These are phyloP conservation scores for Artemisia tridentata DNA, from an alignment of 129 eudicot species.

Conservation along the genomic window DNA sequence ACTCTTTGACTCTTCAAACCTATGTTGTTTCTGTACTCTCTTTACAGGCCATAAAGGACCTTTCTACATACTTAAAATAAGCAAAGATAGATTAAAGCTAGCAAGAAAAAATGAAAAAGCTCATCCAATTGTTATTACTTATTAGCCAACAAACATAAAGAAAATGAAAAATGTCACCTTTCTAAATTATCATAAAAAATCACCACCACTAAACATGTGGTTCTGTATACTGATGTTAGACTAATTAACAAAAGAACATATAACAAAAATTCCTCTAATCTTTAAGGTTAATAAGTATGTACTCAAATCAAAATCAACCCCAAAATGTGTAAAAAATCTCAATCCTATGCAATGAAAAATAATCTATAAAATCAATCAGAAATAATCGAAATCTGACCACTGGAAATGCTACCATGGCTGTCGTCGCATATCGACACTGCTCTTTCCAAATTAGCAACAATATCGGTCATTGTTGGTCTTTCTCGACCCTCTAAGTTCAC, in stretches of 20 bases:
- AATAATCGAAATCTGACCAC: constrained; percentile 66
- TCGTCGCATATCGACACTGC: constrained; percentile 69
- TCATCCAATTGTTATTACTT: neutral
- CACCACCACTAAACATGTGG: constrained; percentile 30
- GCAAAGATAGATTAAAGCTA: neutral
- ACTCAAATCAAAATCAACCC: constrained; percentile 25
- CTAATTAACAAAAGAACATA: constrained; percentile 19
- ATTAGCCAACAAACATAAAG: neutral
- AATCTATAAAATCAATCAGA: constrained; percentile 48
- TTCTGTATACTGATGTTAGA: constrained; percentile 23
- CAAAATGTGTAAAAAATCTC: constrained; percentile 18
- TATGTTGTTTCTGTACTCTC: neutral
- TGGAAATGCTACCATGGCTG: constrained; percentile 82
- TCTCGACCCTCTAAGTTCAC: constrained; percentile 85
- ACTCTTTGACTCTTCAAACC: too few relatives aligned
- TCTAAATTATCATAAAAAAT: neutral
- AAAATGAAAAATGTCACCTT: constrained; percentile 6
- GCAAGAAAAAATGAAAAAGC: neutral
- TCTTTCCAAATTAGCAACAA: constrained; percentile 86
- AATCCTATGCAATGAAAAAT: constrained; percentile 14
- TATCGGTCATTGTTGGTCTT: constrained; percentile 83
- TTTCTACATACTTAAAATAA: neutral
- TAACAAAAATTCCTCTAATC: constrained; percentile 24
- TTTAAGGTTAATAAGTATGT: constrained; percentile 29
- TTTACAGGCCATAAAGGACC: constrained; percentile 1